Evolutionary conservation across 164 flowering plant genomes (phyloP), one percentile per base, ranked within the genome.

Genomic region (Dillenia turbinata): DNA sequence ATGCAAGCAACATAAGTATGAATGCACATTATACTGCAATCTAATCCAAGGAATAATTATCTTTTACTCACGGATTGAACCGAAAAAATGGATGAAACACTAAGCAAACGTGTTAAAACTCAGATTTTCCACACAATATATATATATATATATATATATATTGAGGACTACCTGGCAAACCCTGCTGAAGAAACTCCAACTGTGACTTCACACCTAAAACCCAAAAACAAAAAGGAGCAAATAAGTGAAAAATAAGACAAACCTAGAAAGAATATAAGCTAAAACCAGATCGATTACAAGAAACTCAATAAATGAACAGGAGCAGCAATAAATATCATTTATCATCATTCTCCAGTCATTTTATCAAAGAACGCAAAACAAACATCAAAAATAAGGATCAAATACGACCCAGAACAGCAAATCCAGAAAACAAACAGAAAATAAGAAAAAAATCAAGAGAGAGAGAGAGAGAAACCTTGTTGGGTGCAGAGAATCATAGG

Each of bases 401-500:
- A 62, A 58, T n/a, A 66, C 56, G 10, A 56, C 64, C 65, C 54
- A 54, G 47, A 69, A 26, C 69, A 54, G 15, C 56, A 43, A 69
- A 60, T 60, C 15, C 53, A 63, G 40, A 26, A 26, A 26, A 26
- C 40, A 26, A 1, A 2, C 40, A 47, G 1, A 46, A 60, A 63
- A 58, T 12, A 14, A 56, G n/a, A 24, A 47, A 19, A 64, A 11
- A 24, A 57, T 5, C 64, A 67, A 71, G 71, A 77, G 33, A 19
- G 45, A 48, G 43, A 64, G 13, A 56, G 8, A 59, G 40, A 54
- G 49, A 26, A 5, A 90, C 97, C 97, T 89, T 89, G 97, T 65
- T 93, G 97, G 58, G 95, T 93, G 74, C 98, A 93, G 63, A 90
- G 85, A 57, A 93, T 84, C 60, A 80, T 71, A 2, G 98, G 98